Conservation (phyloP, 129 eudicot genomes). For the Flaveria sonorensis region DNA sequence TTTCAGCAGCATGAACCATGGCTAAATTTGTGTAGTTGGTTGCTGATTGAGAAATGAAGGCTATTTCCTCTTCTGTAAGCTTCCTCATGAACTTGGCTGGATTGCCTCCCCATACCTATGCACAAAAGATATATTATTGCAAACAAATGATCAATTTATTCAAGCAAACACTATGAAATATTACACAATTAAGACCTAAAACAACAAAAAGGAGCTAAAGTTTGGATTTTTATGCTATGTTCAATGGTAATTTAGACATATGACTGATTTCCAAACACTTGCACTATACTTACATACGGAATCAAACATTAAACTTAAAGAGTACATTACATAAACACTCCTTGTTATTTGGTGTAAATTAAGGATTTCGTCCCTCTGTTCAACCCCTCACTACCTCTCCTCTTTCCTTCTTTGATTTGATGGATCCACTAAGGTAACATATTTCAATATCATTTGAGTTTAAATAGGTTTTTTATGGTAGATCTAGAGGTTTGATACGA, state of each 20-base stretch:
- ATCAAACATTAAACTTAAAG: not conserved
- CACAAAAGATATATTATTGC: not conserved
- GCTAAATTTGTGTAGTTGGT: conserved; percentile 77
- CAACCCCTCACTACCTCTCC: no score
- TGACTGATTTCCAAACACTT: conserved; percentile 3
- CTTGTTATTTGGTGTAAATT: not conserved
- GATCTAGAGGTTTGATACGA: not conserved
- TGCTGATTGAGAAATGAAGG: conserved; percentile 87
- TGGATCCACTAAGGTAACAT: not conserved
- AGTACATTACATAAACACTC: not conserved
- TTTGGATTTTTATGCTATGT: not conserved
- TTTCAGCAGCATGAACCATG: conserved; percentile 88
- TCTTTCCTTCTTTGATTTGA: no score
- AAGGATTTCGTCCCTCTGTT: not conserved
- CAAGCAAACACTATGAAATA: not conserved
- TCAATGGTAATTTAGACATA: not conserved
- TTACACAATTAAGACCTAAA: not conserved
- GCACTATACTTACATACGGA: not conserved
- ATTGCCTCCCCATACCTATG: conserved; percentile 98
- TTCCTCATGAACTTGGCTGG: conserved; percentile 96
- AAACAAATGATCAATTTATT: not conserved
- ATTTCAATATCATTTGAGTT: not conserved
- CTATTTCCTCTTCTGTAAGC: conserved; percentile 90
- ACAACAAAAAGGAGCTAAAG: not conserved
- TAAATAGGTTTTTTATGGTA: not conserved